A percentile compares a stretch with the other conserved stretches of the same genome.
Conservation (phyloP, 1,284 basidiomycete genomes). For the Cryptococcus sp. region DNA sequence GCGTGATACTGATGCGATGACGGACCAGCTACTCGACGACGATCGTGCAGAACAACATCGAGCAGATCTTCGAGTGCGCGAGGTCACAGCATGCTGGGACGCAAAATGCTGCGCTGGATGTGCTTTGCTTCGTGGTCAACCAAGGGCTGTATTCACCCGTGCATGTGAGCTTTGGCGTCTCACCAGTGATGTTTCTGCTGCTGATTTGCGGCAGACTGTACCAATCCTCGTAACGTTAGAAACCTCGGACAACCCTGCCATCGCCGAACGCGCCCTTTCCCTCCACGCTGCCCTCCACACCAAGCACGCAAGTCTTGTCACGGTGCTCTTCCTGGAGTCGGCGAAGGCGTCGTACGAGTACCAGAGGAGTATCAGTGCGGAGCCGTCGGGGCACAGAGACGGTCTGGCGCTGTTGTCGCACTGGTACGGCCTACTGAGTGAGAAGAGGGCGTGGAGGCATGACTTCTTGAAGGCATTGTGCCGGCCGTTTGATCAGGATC, state of each 20-base stretch:
- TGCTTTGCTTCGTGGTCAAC: slow-evolving; percentile 85
- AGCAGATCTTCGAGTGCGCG: slow-evolving; percentile 74
- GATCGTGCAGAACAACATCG: slow-evolving; percentile 86
- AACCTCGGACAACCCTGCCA: slow-evolving; percentile 63
- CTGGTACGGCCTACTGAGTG: slow-evolving; percentile 87
- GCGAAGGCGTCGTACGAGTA: slow-evolving; percentile 78
- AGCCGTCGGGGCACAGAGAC: slow-evolving; percentile 35
- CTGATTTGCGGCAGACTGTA: slow-evolving; percentile 61
- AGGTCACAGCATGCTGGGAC: slow-evolving; percentile 66
- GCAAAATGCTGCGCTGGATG: slow-evolving; percentile 82
- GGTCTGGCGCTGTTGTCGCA: slow-evolving; percentile 66
- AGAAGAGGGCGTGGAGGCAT: slow-evolving; percentile 76
- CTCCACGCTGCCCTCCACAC: slow-evolving; percentile 77
- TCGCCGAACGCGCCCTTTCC: slow-evolving; percentile 72
- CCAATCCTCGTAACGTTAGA: slow-evolving; percentile 91
- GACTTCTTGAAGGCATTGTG: slow-evolving; percentile 82
- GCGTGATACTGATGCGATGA: slow-evolving; percentile 3
- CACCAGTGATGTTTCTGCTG: neutral
- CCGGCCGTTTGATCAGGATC: slow-evolving; percentile 71
- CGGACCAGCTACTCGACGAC: slow-evolving; percentile 77
- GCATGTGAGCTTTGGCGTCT: slow-evolving; percentile 55
- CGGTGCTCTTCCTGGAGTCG: slow-evolving; percentile 75
- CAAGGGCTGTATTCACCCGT: slow-evolving; percentile 95
- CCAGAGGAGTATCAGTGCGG: slow-evolving; percentile 60
- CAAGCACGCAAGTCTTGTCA: slow-evolving; percentile 86